Base-by-base conservation (phyloP, 352 stramenopile species). In the Plasmopara muralis region DNA sequence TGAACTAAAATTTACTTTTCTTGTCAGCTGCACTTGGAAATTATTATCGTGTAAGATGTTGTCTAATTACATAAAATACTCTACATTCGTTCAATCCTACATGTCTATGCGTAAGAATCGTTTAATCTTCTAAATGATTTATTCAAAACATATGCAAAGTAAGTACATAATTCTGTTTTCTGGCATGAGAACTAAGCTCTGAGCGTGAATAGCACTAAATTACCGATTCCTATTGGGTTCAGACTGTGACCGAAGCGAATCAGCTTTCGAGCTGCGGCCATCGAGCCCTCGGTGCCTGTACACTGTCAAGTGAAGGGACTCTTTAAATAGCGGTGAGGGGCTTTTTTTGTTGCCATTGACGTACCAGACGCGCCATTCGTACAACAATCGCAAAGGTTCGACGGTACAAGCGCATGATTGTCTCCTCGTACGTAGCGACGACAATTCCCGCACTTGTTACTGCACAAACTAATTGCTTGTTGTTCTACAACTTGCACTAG, bases 351-450 rank as follows among this genome's bases (percentile, higher is more conserved):
- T 35, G 6, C 31, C 31, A 35, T 12, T 35, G 10, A 12, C 31
- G 31, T 35, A 54, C 39, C 35, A 57, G 34, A 43, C 54, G 47
- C 14, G 30, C 35, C 9, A 15, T 38, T 13, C 56, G 51, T 39
- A 65, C 61, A 40, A 49, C 53, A 1, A 33, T 29, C 12, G 35
- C 30, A 35, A 35, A 35, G 29, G 37, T 25, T 16, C 12, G 30
- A 8, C 15, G 5, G 13, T 44, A 50, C 46, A 47, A 43, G 48
- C 16, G 8, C 40, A 61, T 60, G 43, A 55, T 53, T 14, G 48
- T 58, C 50, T 62, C 62, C 20, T 35, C 53, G 62, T 70, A 70
- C 51, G 62, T 64, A n/a, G 25, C 35, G 37, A 44, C 34, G 18
- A 54, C 52, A 54, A 48, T 45, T 6, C 16, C 16, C 13, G 33